Percentiles rank a stretch among this genome's conserved stretches.
phyloP scores from a whole-genome alignment of 1,139 yeast genomes.

The Suhomyces yuchorum region DNA sequence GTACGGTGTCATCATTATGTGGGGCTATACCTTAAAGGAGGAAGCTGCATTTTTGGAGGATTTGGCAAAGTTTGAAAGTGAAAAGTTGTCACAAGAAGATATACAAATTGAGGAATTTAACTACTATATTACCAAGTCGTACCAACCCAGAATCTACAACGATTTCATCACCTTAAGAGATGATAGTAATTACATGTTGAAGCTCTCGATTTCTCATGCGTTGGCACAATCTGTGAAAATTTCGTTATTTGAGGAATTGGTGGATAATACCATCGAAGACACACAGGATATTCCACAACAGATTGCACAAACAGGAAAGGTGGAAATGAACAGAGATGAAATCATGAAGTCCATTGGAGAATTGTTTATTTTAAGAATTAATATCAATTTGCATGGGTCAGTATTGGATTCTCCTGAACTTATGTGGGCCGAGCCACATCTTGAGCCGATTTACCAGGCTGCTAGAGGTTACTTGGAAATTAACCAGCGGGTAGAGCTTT shows the following conservation, averaged over 20 bases:
- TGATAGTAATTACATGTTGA: slow-evolving; percentile 87
- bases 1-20: slow-evolving; percentile 90
- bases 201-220: slow-evolving; percentile 87
- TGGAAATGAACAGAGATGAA: slow-evolving; percentile 89
- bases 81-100: slow-evolving; percentile 86
- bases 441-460: slow-evolving; percentile 96
- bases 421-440: slow-evolving; percentile 98
- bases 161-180: slow-evolving; percentile 92
- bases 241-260: slow-evolving; percentile 90
- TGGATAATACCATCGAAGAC: slow-evolving; percentile 93
- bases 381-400: slow-evolving; percentile 91
- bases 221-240: slow-evolving; percentile 92
- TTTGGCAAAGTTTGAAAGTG: slow-evolving; percentile 84
- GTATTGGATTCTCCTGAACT: slow-evolving; percentile 94
- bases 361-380: slow-evolving; percentile 84
- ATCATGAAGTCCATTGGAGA: slow-evolving; percentile 97
- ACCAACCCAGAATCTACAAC: slow-evolving; percentile 93
- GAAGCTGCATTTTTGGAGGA: slow-evolving; percentile 83
- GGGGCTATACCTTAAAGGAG: slow-evolving; percentile 90
- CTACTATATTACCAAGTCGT: slow-evolving; percentile 87
- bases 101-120: slow-evolving; percentile 93
- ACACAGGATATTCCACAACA: slow-evolving; percentile 97
- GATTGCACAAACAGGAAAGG: slow-evolving; percentile 91
- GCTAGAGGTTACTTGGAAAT: slow-evolving; percentile 93
- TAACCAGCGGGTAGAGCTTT: slow-evolving; percentile 83